Percentiles rank a stretch among this genome's conserved stretches.
These are phyloP conservation scores for Choiromyces venosus DNA, from an alignment of 495 filamentous ascomycete species.

Conservation along the genomic window DNA sequence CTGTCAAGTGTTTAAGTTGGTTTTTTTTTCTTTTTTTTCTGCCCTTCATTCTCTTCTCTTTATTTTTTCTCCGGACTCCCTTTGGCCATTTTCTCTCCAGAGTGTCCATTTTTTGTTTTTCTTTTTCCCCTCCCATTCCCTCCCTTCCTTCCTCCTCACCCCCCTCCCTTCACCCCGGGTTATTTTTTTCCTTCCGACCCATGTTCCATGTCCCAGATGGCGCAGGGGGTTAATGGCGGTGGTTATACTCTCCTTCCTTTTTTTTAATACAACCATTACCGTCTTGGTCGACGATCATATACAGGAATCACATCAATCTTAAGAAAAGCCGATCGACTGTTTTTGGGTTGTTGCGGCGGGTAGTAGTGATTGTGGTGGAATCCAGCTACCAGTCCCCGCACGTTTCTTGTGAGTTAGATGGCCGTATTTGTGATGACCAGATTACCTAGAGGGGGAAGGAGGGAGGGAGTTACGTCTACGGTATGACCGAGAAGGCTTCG, in stretches of 20 bases:
- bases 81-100: neutral
- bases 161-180: constrained; percentile 15
- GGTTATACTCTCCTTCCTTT: constrained; percentile 17
- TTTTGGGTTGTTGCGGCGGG: neutral
- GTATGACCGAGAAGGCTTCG: constrained; percentile 23
- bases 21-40: neutral
- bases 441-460: neutral
- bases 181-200: constrained; percentile 29
- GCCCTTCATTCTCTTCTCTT: neutral
- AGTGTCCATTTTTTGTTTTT: neutral
- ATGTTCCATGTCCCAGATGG: constrained; percentile 39
- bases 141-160: too few species aligned
- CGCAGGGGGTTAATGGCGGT: constrained; percentile 23
- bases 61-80: neutral
- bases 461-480: constrained; percentile 6
- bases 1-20: neutral
- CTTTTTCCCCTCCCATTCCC: neutral
- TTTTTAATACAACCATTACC: constrained; percentile 11
- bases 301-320: constrained; percentile 29
- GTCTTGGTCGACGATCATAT: constrained; percentile 37
- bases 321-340: constrained; percentile 27
- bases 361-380: constrained; percentile 1
- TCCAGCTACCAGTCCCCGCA: constrained; percentile 34
- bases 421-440: constrained; percentile 14
- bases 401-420: constrained; percentile 36